phyloP scores from a whole-genome alignment of 1,139 yeast genomes.

The Arxiozyma telluris region DNA sequence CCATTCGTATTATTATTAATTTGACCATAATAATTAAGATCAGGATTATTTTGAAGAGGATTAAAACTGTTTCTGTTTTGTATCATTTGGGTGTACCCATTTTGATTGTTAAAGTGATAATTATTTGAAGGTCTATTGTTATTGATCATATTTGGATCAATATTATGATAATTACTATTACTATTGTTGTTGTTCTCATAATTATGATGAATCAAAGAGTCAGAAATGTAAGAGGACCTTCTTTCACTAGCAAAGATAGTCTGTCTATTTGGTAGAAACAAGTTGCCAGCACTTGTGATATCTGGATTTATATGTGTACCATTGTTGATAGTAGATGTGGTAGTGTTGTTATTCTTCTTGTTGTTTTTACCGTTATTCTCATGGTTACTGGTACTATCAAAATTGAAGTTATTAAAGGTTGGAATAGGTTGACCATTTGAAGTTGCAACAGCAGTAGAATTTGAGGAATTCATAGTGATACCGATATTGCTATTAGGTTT shows the following conservation, averaged over 20 bases:
- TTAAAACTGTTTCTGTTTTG: background rate
- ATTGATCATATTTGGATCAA: background rate
- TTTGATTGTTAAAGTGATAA: background rate
- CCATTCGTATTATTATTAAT: background rate
- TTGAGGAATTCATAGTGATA: background rate
- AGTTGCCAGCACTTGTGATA: background rate
- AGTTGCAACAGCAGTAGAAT: background rate
- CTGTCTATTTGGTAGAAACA: background rate
- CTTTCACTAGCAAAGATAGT: constrained; percentile 13
- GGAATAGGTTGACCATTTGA: background rate
- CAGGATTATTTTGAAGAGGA: background rate
- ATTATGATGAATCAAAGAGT: constrained; percentile 24
- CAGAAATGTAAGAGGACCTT: constrained; percentile 30
- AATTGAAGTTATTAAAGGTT: constrained; percentile 2
- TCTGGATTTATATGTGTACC: background rate
- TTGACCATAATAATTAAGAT: background rate
- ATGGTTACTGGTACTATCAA: constrained; percentile 3
- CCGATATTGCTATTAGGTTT: background rate
- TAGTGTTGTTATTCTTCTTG: constrained; percentile 3
- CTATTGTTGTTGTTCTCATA: background rate
- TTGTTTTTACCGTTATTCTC: background rate
- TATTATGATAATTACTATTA: background rate
- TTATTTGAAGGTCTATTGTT: background rate
- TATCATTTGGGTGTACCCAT: background rate
- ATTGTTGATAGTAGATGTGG: background rate